These are phyloP conservation scores for Hepatocystis sp. DNA, from an alignment of 169 alveolate species.

Conservation along the genomic window DNA sequence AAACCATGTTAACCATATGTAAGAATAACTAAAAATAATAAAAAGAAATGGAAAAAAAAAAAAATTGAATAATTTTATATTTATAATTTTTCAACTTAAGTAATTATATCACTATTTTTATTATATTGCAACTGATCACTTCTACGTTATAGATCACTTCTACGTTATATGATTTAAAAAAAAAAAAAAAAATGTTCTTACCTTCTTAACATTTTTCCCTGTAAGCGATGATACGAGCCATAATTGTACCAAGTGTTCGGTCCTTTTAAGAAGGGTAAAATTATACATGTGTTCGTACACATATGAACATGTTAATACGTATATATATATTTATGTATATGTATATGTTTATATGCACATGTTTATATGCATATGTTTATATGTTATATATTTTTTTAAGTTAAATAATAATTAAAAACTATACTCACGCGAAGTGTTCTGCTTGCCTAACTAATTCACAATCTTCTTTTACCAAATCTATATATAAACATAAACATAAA, in stretches of 20 bases:
- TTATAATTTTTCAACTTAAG: too few species aligned
- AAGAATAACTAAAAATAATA: conserved; percentile 35
- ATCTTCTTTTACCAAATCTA: conserved; percentile 31
- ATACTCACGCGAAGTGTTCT: conserved; percentile 32
- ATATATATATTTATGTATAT: too few species aligned
- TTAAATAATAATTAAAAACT: too few species aligned
- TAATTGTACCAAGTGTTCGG: conserved; percentile 53
- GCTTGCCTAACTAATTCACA: conserved; percentile 16
- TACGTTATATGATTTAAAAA: too few species aligned
- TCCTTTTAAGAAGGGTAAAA: conserved; percentile 9
- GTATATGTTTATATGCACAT: background rate
- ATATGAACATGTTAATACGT: conserved; percentile 5
- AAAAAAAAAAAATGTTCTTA: too few species aligned
- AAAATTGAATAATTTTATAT: too few species aligned
- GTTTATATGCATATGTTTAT: background rate
- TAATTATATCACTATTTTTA: too few species aligned
- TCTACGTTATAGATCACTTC: too few species aligned
- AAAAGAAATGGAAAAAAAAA: conserved; percentile 2
- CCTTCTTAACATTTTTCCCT: conserved; percentile 75
- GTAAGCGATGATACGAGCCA: conserved; percentile 69
- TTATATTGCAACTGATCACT: too few species aligned
- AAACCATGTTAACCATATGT: conserved; percentile 70
- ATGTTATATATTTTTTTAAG: too few species aligned
- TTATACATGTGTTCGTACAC: background rate
- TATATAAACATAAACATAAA: conserved; percentile 9